Evolutionary conservation across 805 yeast species (phyloP).

Genomic region (Pichia nakasei): DNA sequence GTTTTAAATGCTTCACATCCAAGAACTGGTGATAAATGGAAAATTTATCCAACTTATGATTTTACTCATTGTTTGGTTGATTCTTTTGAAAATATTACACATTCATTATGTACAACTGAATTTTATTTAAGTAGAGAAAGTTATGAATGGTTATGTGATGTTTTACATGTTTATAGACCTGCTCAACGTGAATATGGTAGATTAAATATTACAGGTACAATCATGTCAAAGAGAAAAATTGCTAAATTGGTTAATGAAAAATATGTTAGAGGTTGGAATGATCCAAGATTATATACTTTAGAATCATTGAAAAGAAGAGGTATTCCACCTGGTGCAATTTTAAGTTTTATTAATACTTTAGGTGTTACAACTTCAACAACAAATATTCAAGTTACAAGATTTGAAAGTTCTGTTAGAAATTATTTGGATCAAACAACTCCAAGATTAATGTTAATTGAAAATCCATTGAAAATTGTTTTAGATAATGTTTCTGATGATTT

Average conservation of each 20-base stretch:
- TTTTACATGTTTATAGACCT: conserved; percentile 89
- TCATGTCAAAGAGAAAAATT: conserved; percentile 91
- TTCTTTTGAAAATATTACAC: conserved; percentile 92
- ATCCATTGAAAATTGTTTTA: conserved; percentile 75
- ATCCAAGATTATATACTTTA: conserved; percentile 90
- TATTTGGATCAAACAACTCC: conserved; percentile 89
- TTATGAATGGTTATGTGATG: conserved; percentile 98
- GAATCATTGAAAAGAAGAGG: conserved; percentile 96
- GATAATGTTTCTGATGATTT: conserved; percentile 75
- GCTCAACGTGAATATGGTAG: conserved; percentile 99
- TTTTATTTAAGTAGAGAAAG: conserved; percentile 87
- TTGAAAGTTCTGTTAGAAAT: conserved; percentile 81
- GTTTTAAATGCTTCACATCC: conserved; percentile 89
- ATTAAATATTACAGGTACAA: conserved; percentile 87
- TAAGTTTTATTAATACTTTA: conserved; percentile 84
- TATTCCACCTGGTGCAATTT: conserved; percentile 96
- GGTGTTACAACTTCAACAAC: conserved; percentile 95
- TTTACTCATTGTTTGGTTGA: conserved; percentile 99
- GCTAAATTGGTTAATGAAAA: conserved; percentile 80
- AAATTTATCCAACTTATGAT: conserved; percentile 96
- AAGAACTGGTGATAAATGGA: conserved; percentile 96
- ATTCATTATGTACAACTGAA: conserved; percentile 94
- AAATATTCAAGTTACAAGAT: conserved; percentile 81
- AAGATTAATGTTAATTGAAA: conserved; percentile 84
- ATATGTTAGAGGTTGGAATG: conserved; percentile 94